Conservation (phyloP, 306 rosid species). For the Carpinus fangiana region DNA sequence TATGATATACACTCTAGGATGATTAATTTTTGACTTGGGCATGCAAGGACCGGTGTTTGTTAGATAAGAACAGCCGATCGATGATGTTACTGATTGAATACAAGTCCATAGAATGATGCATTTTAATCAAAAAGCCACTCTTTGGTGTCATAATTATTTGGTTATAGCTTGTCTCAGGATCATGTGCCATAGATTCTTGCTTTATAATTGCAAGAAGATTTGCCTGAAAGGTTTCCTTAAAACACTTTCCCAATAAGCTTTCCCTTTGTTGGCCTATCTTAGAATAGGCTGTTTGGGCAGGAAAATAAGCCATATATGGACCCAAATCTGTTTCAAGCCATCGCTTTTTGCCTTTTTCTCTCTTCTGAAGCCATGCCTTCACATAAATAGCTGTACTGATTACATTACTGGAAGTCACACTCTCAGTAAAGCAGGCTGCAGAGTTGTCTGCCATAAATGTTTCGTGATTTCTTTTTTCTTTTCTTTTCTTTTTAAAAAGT, state of each 20-base stretch:
- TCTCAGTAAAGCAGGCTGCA: no score
- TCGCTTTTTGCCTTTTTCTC: no score
- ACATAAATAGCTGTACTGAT: no score
- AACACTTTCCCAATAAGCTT: conserved; percentile 6
- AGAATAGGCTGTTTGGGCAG: conserved; percentile 10
- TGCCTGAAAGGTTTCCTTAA: not conserved
- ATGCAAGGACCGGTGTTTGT: not conserved
- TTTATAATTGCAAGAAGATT: not conserved
- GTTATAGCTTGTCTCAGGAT: not conserved
- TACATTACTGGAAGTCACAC: no score
- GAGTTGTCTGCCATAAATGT: no score
- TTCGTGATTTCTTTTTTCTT: not conserved
- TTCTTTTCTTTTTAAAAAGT: conserved; percentile 14
- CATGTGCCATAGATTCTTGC: not conserved
- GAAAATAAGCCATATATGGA: conserved; percentile 22
- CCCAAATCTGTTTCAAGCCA: not conserved
- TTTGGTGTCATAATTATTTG: not conserved
- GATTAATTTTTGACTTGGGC: not conserved
- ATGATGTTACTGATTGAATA: not conserved
- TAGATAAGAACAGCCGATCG: not conserved
- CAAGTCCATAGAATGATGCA: not conserved
- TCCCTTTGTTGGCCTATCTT: conserved; percentile 1
- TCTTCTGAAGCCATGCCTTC: no score
- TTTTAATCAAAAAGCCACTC: not conserved
- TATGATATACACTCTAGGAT: not conserved